These are phyloP conservation scores for Pyrenula aspistea DNA, from an alignment of 495 filamentous ascomycete genomes.

Conservation along the genomic window DNA sequence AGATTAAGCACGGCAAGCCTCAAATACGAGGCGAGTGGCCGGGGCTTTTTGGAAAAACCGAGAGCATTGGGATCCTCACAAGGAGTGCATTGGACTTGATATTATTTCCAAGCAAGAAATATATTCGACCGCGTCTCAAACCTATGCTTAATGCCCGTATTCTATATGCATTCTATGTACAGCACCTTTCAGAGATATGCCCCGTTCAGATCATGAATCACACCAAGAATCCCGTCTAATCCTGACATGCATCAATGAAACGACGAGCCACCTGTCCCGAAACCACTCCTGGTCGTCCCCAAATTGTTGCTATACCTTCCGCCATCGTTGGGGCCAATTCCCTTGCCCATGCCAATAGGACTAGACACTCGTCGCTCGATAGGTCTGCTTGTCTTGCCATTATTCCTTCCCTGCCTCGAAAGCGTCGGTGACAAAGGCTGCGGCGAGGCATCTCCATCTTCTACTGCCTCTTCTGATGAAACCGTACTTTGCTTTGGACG, in stretches of 20 bases:
- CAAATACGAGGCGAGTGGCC: no score
- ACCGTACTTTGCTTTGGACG: background rate
- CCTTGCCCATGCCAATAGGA: background rate
- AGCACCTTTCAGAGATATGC: no score
- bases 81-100: no score
- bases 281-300: background rate
- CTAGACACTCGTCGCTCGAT: background rate
- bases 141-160: no score
- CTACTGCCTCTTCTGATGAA: background rate
- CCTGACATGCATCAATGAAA: background rate
- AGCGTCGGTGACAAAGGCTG: background rate
- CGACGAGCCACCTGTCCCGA: background rate
- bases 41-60: no score
- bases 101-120: no score
- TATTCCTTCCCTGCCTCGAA: background rate
- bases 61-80: no score
- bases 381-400: background rate
- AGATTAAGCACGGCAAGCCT: no score
- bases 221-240: no score
- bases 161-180: no score
- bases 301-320: background rate
- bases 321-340: background rate
- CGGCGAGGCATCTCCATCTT: background rate
- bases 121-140: no score
- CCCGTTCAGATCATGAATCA: no score